Evolutionary conservation across 2,329 filamentous ascomycete species (phyloP), one percentile per base, ranked within the genome.

Genomic region (Colletotrichum sansevieriae): DNA sequence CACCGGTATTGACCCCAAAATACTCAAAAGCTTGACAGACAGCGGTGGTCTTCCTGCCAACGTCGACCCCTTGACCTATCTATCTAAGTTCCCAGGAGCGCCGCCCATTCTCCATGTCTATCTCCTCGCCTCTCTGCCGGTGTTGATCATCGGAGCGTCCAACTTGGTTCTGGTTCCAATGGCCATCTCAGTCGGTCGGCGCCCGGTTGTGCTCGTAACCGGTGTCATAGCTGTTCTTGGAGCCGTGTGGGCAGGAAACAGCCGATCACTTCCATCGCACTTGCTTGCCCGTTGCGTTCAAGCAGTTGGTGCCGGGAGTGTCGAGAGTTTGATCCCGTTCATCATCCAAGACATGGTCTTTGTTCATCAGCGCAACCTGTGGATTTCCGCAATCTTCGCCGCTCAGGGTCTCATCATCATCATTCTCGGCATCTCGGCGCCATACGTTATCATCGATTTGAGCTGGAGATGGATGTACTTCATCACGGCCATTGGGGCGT

Each of bases 311-410:
- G 77, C 76, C 0, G 78, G 78, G 1, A 74, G 77, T 0, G 76
- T 78, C 13, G 77, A 79, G 64, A 77, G 78, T 0, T 64, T 81
- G 15, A 75, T 81, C 4, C 78, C 79, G 3, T 75, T 81, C 18
- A 77, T 81, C 39, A 72, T 79, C 0, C 78, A 80, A 70, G 79
- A 81, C 41, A 75, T 81, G 41, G 74, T 79, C 12, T 80, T 80
- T 33, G 74, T 80, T n/a, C 78, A 81, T 62, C 74, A 81, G 72
- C 75, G 79, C 7, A 78, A 77, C 65, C 70, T 71, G 39, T 78
- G 75, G 12, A 74, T 79, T 43, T 76, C 78, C 3, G 68, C 72
- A 2, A 71, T 79, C 15, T 71, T 78, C 43, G 70, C 75, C 0
- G 73, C 73, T 11, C 73, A 74, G 72, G 78, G 76, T 1, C 15